Conservation (phyloP, 78 protist species). For the Blattamonas nauphoetae region DNA sequence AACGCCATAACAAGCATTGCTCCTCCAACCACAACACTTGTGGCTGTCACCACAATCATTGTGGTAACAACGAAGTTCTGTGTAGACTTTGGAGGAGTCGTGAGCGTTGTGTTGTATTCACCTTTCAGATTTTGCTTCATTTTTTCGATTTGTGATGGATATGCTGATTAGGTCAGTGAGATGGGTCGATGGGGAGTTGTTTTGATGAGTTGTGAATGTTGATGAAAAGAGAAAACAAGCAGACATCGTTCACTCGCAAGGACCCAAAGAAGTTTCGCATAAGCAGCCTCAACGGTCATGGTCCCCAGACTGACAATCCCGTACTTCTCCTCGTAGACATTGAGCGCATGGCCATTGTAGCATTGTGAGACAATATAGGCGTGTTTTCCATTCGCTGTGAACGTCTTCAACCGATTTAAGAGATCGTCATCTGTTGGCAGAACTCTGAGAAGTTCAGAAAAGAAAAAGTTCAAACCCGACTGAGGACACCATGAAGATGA, state of each 20-base stretch:
- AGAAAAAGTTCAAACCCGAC: not conserved
- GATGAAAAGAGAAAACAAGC: not conserved
- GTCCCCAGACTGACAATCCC: not conserved
- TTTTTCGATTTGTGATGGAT: too few species aligned
- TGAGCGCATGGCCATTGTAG: not conserved
- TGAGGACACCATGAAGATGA: not conserved
- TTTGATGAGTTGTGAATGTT: too few species aligned
- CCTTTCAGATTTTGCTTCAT: too few species aligned
- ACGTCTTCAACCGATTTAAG: not conserved
- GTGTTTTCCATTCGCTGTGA: not conserved
- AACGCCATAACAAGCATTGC: too few species aligned
- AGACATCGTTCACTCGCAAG: not conserved
- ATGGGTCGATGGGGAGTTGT: too few species aligned
- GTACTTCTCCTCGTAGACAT: not conserved
- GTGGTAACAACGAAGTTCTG: too few species aligned
- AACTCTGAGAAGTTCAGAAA: not conserved
- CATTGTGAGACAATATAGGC: not conserved
- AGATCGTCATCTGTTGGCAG: not conserved
- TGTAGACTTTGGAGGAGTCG: too few species aligned
- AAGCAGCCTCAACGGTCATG: slow-evolving; percentile 22
- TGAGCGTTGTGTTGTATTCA: too few species aligned
- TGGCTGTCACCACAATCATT: too few species aligned
- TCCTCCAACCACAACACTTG: too few species aligned
- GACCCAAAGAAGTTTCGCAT: slow-evolving; percentile 7
- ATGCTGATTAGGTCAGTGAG: too few species aligned